Evolutionary conservation across 768 basidiomycete genomes (phyloP), one percentile per base, ranked within the genome.

Genomic region (Cytidiella melzeri): DNA sequence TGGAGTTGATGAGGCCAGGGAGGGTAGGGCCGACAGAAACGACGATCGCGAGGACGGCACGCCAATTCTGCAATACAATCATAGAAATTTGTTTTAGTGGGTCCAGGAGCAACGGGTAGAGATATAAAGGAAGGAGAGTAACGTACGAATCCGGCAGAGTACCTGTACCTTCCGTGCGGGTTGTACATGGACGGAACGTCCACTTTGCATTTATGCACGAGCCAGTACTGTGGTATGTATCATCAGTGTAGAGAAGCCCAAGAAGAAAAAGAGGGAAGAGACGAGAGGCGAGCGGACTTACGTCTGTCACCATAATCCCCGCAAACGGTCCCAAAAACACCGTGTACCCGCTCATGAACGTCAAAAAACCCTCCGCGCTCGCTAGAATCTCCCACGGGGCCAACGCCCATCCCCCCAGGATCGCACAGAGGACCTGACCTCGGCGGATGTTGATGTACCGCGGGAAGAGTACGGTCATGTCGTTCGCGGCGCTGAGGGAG

Each of bases 301-400:
- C 72, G 45, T 77, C 75, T 20, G 72, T 69, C 49, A 77, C 73
- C 72, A 84, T 77, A 47, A 93, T 81, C 20, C 84, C 87, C 26
- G 85, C 81, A 55, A 95, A 84, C 1, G 92, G 92, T 0, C 88
- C 88, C 19, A 94, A 71, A 62, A 95, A 90, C 19, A 92, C 83
- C 0, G 89, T 84, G 59, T 92, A 93, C 2, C 87, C 89, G 20
- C 74, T 77, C 82, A 91, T 85, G 66, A 92, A 91, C 12, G 71
- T 69, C 58, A 91, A 61, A 66, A 91, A 90, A 1, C 79, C 79
- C 26, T 79, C 70, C 0, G 84, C 87, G 19, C 68, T 72, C 15
- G 73, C 72, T 26, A 93, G 70, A 47, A 94, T 90, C 65, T 91
- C 81, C 92, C 91, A 94, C 3, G 91, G 89, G 53, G 79, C 81